Evolutionary conservation across 2,329 filamentous ascomycete species (phyloP), one percentile per base, ranked within the genome.

Genomic region (Pyricularia pennisetigena): DNA sequence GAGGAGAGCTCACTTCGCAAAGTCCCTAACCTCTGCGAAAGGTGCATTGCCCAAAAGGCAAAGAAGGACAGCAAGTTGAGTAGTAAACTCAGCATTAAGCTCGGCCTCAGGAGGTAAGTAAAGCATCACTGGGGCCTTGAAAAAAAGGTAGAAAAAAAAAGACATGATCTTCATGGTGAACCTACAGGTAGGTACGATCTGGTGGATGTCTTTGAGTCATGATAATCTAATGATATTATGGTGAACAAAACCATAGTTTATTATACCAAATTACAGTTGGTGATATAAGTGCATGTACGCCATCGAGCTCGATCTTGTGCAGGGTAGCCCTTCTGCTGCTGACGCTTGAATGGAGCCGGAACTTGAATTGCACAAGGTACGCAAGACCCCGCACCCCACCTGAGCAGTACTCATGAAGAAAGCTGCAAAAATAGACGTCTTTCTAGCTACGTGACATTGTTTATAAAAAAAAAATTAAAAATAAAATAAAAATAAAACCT

Each of bases 51-150:
- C 4, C 23, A 62, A 7, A 26, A 62, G 24, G 24, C 59, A 16
- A 26, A 49, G 59, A 49, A 62, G 54, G 66, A 41, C 61, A 68
- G 7, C 29, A 68, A 23, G 29, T 68, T 63, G 59, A 68, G 29
- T 61, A 64, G 57, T 61, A 64, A 23, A 29, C 63, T 68, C 30
- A 16, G 66, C 66, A 68, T 32, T 12, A 62, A 62, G 59, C 59
- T 62, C 8, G 24, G 59, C 24, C 24, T 62, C 16, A 12, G 59
- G 59, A 62, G 59, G 59, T 62, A 62, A 62, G 24, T 24, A 61
- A 61, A 61, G 20, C 20, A 49, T 49, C 41, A 49, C 41, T n/a
- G 65, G 41, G 65, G 65, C 16, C 20, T 29, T 29, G 29, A 7
- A 49, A 14, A 7, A 41, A 41, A 14, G 12, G 32, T 4, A 9